Base-by-base conservation (phyloP, 2,329 filamentous ascomycete species). In the Microdochium trichocladiopsis region DNA sequence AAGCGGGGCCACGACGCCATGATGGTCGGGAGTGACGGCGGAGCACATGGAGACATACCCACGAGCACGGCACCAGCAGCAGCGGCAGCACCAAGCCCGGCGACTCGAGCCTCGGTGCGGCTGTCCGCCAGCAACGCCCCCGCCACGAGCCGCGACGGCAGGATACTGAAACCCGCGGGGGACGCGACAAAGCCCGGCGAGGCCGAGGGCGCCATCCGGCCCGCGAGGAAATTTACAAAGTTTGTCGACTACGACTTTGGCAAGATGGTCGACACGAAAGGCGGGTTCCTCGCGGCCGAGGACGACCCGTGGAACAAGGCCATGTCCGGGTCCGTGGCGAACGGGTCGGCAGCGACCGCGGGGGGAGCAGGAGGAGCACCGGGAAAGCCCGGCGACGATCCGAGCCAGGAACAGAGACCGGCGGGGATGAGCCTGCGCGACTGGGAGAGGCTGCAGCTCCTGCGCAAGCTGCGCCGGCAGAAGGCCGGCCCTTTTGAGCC, bases 211-310 rank as follows among this genome's bases (percentile, higher is more conserved):
- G 67, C 72, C 4, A 84, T 95, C 49, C 84, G 84, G 52, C 87
- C 93, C 1, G 89, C 90, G 48, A 82, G 85, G 63, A 96, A 95
- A 64, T 96, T 97, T 60, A 84, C 88, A 55, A 93, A 94, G 67
- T 97, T 88, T 66, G 92, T 99, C 63, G 94, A 99, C 65, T 97
- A 96, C 72, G 94, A 99, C 69, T 94, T 99, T 71, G 93, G 88
- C 66, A 88, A 93, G 71, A 97, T 99, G 91, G 95, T 87, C 6
- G 94, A 99, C 68, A 97, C 93, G 1, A 96, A 96, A 66, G 94
- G 94, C 56, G 94, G 94, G 1, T 99, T 99, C 69, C 71, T 99
- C 58, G 88, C 87, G n/a, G 80, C 82, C 1, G 88, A 93, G 56
- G 94, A 99, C 64, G 94, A 99, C 68, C 94, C 94, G 1, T 83